These are phyloP conservation scores for Castanopsis chinensis DNA, from an alignment of 306 rosid genomes.

Conservation along the genomic window DNA sequence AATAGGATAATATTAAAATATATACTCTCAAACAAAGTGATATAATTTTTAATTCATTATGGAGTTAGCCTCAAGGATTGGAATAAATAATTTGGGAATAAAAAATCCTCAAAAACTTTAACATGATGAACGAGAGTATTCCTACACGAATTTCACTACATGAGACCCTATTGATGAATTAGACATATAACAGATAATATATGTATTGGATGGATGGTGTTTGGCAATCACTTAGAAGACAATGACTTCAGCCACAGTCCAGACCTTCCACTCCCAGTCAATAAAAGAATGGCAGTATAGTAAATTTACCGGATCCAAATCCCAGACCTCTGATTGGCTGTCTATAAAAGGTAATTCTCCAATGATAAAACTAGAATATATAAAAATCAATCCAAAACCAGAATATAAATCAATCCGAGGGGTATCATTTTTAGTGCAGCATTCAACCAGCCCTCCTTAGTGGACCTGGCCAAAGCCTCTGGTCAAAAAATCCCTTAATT, in stretches of 20 bases:
- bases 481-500: conserved; percentile 23
- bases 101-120: no score
- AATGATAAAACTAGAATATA: neutral
- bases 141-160: neutral
- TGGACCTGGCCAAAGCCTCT: conserved; percentile 7
- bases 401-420: neutral
- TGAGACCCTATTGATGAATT: neutral
- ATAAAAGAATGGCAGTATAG: neutral
- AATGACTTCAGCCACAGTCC: neutral
- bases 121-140: neutral
- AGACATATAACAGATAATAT: neutral
- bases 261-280: neutral
- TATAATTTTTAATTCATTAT: no score
- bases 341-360: neutral
- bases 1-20: no score
- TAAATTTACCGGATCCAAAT: neutral
- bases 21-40: no score
- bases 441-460: conserved; percentile 8
- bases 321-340: neutral
- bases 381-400: neutral
- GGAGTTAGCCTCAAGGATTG: no score
- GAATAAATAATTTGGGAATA: no score
- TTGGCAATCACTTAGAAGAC: no score
- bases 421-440: neutral
- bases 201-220: no score